Base-by-base conservation (phyloP, 225 moss, liverwort and hornwort species). In the Pseudisothecium myosuroides region DNA sequence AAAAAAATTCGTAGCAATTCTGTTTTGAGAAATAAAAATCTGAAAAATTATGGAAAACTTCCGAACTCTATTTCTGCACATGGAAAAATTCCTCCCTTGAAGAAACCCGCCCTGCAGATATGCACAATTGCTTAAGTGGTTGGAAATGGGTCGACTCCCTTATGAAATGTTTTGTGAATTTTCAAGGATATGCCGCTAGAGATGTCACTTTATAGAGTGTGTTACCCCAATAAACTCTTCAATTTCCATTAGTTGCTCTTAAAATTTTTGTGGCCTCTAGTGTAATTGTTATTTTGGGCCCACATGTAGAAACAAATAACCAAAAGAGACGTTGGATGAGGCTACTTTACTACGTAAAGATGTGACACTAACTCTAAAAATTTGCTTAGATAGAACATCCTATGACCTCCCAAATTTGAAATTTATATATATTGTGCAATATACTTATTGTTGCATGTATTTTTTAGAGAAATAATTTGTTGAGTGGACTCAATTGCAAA, bases 311-410 rank as follows among this genome's bases (percentile, higher is more conserved):
- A 28, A 28, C 0, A 0, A 0, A 28, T 5, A 74, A 29, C 27
- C 11, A 31, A 17, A 74, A 47, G 18, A 47, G 11, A 47, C 0
- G 4, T 9, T 74, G 4, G 47, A 74, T 74, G 47, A 29, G 4
- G 11, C 17, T 49, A 7, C 18, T 74, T 45, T 47, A 18, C 1
- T 11, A 18, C 7, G 19, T 19, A 47, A 31, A 47, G 7, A 74
- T 47, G 11, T 31, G 31, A 11, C 2, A 11, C 17, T 31, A 29
- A 74, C 0, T 45, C 73, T 73, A 73, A 73, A 29, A 45, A 22
- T n/a, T 6, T 12, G 4, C 11, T 68, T 2, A 68, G 1, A 1
- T 6, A 37, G 22, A n/a, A n/a, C 6, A 68, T 1, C 7, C 12
- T n/a, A 21, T 21, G 20, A n/a, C 22, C 21, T n/a, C 6, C 4